These are phyloP conservation scores for Cucumis hystrix DNA, from an alignment of 306 rosid species.

Conservation along the genomic window DNA sequence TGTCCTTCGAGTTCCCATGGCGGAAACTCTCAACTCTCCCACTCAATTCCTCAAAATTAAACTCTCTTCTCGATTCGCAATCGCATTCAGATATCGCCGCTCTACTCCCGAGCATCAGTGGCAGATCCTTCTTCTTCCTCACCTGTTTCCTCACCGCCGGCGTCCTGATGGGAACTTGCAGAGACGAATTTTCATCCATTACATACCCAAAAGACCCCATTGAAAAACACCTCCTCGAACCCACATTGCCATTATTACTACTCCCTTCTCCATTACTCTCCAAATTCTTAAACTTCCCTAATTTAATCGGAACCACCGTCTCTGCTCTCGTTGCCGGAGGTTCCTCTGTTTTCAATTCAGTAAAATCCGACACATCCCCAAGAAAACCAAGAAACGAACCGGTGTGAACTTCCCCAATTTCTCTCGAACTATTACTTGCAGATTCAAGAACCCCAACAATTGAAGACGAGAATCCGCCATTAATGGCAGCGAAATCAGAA, in stretches of 20 bases:
- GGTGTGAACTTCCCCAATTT: conserved; percentile 29
- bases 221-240: conserved; percentile 78
- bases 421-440: conserved; percentile 68
- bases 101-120: conserved; percentile 45
- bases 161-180: conserved; percentile 64
- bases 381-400: conserved; percentile 27
- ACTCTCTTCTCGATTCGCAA: conserved; percentile 66
- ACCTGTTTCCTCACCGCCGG: conserved; percentile 31
- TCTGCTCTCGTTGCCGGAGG: conserved; percentile 1
- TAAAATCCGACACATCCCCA: conserved; percentile 19
- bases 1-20: conserved; percentile 14
- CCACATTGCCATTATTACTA: conserved; percentile 29
- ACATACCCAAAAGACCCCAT: conserved; percentile 91
- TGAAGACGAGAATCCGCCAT: conserved; percentile 25
- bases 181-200: conserved; percentile 59
- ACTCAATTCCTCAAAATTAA: conserved; percentile 39
- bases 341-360: conserved; percentile 9
- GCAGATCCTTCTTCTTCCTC: conserved; percentile 35
- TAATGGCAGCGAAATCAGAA: conserved; percentile 38
- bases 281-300: conserved; percentile 67
- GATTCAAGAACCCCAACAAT: conserved; percentile 80
- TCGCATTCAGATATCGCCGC: conserved; percentile 77
- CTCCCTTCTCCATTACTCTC: conserved; percentile 40
- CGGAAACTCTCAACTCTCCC: not conserved
- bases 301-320: conserved; percentile 56